phyloP scores from a whole-genome alignment of 345 rosid species.

The Dipteronia sinensis region DNA sequence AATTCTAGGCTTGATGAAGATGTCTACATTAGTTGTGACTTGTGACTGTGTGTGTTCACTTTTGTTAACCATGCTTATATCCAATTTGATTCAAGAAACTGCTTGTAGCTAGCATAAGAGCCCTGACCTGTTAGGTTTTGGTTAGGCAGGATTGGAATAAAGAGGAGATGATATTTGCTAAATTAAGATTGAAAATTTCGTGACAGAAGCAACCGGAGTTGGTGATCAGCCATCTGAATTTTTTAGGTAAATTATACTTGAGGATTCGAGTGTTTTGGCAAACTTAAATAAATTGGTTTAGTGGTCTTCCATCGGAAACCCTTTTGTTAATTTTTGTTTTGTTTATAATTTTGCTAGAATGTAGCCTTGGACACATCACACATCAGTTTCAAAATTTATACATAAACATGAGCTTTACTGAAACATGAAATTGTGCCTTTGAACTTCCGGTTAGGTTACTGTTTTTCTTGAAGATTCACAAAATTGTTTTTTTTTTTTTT shows the following conservation, averaged over 20 bases:
- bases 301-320: background rate
- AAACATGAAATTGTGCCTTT: background rate
- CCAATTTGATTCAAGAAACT: background rate
- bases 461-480: too few relatives aligned
- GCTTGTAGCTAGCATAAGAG: background rate
- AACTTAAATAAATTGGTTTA: background rate
- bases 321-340: background rate
- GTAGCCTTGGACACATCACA: too few relatives aligned
- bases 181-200: background rate
- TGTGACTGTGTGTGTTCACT: background rate
- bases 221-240: background rate
- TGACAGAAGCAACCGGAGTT: background rate
- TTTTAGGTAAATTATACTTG: background rate
- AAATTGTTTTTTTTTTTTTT: too few relatives aligned
- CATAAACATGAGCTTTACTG: background rate
- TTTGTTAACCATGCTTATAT: too few relatives aligned
- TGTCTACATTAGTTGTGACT: background rate
- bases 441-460: background rate
- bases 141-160: too few relatives aligned
- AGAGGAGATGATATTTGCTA: background rate
- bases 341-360: too few relatives aligned
- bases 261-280: background rate
- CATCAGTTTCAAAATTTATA: background rate
- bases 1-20: background rate
- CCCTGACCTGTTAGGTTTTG: background rate